Evolutionary conservation across 164 flowering plant species (phyloP).

Genomic region (Magnolia officinalis): DNA sequence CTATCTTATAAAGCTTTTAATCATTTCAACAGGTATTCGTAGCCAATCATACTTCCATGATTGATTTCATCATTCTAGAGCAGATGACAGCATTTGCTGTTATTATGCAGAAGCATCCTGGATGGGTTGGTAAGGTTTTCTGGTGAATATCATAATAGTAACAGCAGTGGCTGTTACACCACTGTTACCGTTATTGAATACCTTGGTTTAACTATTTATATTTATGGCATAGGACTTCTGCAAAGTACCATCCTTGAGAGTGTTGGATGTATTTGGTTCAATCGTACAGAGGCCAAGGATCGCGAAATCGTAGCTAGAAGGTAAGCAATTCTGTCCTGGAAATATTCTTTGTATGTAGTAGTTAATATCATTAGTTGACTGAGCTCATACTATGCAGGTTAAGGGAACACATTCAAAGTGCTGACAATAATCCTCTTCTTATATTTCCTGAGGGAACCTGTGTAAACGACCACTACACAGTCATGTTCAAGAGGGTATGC

Average conservation of each 20-base stretch:
- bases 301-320: slow-evolving; percentile 87
- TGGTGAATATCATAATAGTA: neutral
- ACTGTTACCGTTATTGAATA: too few relatives aligned
- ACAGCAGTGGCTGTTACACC: too few relatives aligned
- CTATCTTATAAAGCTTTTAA: neutral
- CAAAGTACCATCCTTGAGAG: slow-evolving; percentile 93
- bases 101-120: slow-evolving; percentile 99
- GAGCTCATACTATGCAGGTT: slow-evolving; percentile 48
- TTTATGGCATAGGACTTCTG: slow-evolving; percentile 54
- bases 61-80: slow-evolving; percentile 90
- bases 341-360: neutral
- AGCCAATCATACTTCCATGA: slow-evolving; percentile 98
- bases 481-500: slow-evolving; percentile 95
- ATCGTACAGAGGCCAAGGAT: slow-evolving; percentile 87
- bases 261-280: slow-evolving; percentile 97
- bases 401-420: slow-evolving; percentile 71
- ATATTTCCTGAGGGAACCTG: slow-evolving; percentile 99
- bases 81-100: slow-evolving; percentile 99
- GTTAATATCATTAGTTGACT: slow-evolving; percentile 1
- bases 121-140: slow-evolving; percentile 95
- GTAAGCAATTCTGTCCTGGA: slow-evolving; percentile 35
- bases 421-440: slow-evolving; percentile 92
- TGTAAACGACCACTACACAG: slow-evolving; percentile 91
- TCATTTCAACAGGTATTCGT: slow-evolving; percentile 73
- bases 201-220: neutral